A percentile compares a stretch with the other conserved stretches of the same genome.
Evolutionary conservation across 345 rosid species (phyloP).

Genomic region (Dipteronia dyeriana): DNA sequence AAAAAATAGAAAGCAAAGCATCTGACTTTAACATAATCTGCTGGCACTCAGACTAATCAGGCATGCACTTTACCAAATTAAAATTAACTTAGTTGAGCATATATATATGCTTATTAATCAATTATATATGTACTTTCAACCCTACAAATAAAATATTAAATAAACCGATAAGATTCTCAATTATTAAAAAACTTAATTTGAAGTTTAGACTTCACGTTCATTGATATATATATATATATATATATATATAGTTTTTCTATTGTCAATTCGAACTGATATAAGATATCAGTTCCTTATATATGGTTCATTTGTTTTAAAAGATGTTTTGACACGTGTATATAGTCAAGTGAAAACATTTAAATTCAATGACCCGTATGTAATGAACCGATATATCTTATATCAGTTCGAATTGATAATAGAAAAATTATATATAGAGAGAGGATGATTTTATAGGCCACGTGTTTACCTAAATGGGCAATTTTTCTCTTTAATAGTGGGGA

Average conservation of each 20-base stretch:
- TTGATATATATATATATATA: too few species aligned
- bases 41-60: background rate
- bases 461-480: background rate
- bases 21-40: background rate
- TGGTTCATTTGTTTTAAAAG: too few species aligned
- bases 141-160: background rate
- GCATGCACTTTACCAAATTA: background rate
- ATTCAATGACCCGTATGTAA: too few species aligned
- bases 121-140: background rate
- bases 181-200: background rate
- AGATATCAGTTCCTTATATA: too few species aligned
- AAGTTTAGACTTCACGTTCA: constrained; percentile 4
- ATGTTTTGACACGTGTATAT: too few species aligned
- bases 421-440: too few species aligned
- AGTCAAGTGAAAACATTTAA: too few species aligned
- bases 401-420: too few species aligned
- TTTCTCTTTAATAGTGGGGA: background rate
- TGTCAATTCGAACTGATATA: too few species aligned
- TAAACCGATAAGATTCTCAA: background rate
- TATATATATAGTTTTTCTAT: too few species aligned
- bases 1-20: constrained; percentile 6
- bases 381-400: too few species aligned
- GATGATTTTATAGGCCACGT: background rate
- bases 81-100: constrained; percentile 9
- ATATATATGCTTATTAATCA: background rate